Conservation (phyloP, 2,329 filamentous ascomycete genomes). For the Colletotrichum limetticola region DNA sequence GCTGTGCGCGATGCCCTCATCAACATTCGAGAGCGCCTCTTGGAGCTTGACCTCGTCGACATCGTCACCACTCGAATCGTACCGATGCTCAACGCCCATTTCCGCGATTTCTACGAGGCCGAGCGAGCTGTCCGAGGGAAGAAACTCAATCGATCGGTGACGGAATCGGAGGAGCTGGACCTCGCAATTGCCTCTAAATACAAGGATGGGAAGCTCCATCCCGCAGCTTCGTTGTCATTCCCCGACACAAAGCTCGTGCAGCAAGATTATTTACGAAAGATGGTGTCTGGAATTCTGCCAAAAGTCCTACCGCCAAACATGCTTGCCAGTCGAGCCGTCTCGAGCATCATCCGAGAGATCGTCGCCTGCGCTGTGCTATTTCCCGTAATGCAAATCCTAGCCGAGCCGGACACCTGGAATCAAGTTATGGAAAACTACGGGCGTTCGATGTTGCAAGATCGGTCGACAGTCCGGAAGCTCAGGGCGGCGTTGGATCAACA, state of each 20-base stretch:
- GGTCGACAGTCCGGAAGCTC: constrained; percentile 92
- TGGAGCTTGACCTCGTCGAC: constrained; percentile 84
- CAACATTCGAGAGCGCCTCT: constrained; percentile 77
- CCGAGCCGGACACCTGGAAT: constrained; percentile 97
- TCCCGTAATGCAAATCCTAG: constrained; percentile 81
- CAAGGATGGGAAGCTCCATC: constrained; percentile 86
- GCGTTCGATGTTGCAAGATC: constrained; percentile 88
- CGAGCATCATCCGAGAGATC: constrained; percentile 85
- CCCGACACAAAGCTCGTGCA: constrained; percentile 87
- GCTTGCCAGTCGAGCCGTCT: constrained; percentile 83
- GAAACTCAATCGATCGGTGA: constrained; percentile 88
- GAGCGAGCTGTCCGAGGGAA: constrained; percentile 88
- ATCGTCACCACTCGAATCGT: constrained; percentile 84
- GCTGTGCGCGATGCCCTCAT: constrained; percentile 78
- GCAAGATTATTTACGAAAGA: constrained; percentile 85
- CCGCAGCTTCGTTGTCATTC: constrained; percentile 84
- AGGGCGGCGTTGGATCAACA: constrained; percentile 94
- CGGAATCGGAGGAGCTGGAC: constrained; percentile 96
- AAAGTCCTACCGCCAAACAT: constrained; percentile 78
- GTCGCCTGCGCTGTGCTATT: constrained; percentile 91
- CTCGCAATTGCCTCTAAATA: constrained; percentile 96
- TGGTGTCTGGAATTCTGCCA: constrained; percentile 79
- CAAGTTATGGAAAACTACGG: constrained; percentile 92
- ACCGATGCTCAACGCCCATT: constrained; percentile 87
- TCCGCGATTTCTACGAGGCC: constrained; percentile 90